phyloP scores from a whole-genome alignment of 495 filamentous ascomycete species.

The Aspergillus cavernicola region DNA sequence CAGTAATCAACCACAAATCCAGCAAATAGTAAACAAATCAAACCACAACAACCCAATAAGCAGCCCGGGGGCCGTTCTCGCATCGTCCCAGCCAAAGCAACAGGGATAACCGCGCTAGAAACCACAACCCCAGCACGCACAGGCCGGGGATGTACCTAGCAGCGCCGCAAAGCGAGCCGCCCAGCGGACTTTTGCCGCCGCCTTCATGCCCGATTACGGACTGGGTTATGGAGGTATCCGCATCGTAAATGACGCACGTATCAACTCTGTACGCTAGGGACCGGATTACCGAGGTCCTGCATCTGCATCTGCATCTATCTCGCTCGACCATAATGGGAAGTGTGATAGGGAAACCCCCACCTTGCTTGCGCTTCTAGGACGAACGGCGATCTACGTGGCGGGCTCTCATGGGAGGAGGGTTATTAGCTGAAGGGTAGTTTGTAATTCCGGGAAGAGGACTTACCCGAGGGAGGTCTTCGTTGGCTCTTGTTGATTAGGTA shows the following conservation, averaged over 20 bases:
- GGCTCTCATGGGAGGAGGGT: background rate
- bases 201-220: background rate
- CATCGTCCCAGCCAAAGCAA: background rate
- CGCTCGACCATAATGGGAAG: no score
- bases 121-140: background rate
- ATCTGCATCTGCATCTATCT: no score
- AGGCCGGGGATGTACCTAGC: background rate
- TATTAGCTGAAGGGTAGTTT: background rate
- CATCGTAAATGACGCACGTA: background rate
- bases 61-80: no score
- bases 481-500: no score
- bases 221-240: background rate
- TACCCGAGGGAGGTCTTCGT: no score
- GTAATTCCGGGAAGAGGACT: no score
- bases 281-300: background rate
- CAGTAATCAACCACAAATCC: no score
- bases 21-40: no score
- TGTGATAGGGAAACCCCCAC: no score
- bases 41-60: background rate
- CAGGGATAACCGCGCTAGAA: background rate
- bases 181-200: background rate
- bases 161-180: background rate
- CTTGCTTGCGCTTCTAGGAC: no score
- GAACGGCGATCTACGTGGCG: background rate
- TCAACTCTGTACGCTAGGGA: background rate